Evolutionary conservation across 257 asterid species (phyloP).

Genomic region (Nicotiana benthamiana): DNA sequence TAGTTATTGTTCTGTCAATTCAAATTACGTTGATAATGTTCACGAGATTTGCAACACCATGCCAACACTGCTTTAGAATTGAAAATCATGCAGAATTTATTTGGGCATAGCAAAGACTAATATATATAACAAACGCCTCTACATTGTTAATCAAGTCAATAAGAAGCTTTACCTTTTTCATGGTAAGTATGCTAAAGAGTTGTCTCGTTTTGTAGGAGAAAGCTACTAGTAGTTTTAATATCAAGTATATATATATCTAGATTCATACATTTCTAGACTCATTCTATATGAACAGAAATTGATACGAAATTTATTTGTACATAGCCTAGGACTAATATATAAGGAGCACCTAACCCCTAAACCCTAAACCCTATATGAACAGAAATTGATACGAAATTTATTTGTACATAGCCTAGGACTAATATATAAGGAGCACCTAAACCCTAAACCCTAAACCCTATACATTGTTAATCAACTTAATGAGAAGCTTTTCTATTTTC

Average conservation of each 20-base stretch:
- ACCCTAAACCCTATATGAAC: too few species aligned
- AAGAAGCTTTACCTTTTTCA: background rate
- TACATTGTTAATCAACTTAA: background rate
- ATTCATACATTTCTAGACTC: background rate
- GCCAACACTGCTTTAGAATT: background rate
- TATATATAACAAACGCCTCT: background rate
- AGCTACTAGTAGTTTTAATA: slow-evolving; percentile 16
- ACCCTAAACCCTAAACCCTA: too few species aligned
- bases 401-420: background rate
- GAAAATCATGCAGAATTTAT: background rate
- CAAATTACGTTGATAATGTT: background rate
- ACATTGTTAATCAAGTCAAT: background rate
- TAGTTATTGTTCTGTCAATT: background rate
- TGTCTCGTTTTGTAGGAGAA: slow-evolving; percentile 36
- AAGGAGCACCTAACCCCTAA: background rate
- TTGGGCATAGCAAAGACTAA: background rate
- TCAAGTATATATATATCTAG: background rate
- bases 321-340: background rate
- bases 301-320: background rate
- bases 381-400: too few species aligned
- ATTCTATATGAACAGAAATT: background rate
- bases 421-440: background rate
- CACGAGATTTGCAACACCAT: background rate
- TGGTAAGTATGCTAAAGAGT: background rate
- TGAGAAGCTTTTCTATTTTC: background rate